Base-by-base conservation (phyloP, 805 yeast species). In the Candida montana region DNA sequence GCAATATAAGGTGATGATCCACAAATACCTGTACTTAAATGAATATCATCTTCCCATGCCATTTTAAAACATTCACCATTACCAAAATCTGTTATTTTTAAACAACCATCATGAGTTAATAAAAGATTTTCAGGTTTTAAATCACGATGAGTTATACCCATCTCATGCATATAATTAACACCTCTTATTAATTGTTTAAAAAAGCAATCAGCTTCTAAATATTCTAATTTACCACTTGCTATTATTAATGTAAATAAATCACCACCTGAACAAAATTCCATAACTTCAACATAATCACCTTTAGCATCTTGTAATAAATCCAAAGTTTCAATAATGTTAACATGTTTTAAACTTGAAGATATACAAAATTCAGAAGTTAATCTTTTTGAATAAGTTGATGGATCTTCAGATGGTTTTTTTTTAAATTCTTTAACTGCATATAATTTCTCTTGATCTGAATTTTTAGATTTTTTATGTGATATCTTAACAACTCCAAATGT, bases 401-500 rank as follows among this genome's bases (percentile, higher is more conserved):
- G 81, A 29, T 72, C 67, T 58, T 83, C 91, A 34, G 70, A 71
- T 1, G 78, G 75, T 37, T 71, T 72, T 44, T 77, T 67, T 48
- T 79, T 78, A 59, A 87, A 89, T 57, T 87, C 95, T 55, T 88
- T 88, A n/a, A 88, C 95, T 0, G 96, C 96, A 57, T 69, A 88
- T 18, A 86, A 60, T 13, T 64, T 63, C 50, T 76, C 81, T n/a
- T 67, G 70, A 20, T 49, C 58, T 30, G 39, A 31, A 13, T 35
- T 48, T 12, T 51, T 54, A 9, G 65, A 50, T 53, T 75, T 79
- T 59, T 83, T 83, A 67, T 90, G 97, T 7, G 95, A 75, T 5
- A 93, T 77, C 46, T 96, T 72, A 17, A 91, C 98, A 35, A 88
- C 87, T 16, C 99, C 99, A 67, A 85, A 91, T 0, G 96, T 81